Evolutionary conservation across 1,284 basidiomycete genomes (phyloP).

Genomic region (Singerocomus rubriflavus): DNA sequence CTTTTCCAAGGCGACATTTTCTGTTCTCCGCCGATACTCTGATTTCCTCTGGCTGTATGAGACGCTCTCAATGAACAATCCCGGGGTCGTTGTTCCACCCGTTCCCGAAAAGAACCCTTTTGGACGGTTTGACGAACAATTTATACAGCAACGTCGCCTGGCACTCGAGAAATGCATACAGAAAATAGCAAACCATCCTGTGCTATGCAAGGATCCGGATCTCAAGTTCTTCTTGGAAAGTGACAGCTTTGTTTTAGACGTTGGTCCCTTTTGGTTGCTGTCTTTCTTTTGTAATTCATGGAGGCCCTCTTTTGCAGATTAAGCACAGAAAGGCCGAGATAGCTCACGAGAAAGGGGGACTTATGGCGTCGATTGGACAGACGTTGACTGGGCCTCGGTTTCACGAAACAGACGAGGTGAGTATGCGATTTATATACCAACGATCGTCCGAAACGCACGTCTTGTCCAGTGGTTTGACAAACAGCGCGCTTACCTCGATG

Average conservation of each 20-base stretch:
- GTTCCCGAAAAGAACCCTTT: constrained; percentile 95
- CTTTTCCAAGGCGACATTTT: constrained; percentile 79
- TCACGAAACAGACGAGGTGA: constrained; percentile 88
- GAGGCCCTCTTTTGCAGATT: constrained; percentile 49
- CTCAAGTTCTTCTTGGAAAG: constrained; percentile 86
- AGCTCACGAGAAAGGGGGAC: constrained; percentile 69
- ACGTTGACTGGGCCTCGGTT: constrained; percentile 81
- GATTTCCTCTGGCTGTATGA: constrained; percentile 99
- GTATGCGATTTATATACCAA: constrained; percentile 10
- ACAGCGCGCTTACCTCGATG: constrained; percentile 83
- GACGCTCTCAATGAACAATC: constrained; percentile 86
- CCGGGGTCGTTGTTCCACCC: constrained; percentile 95
- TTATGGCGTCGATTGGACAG: constrained; percentile 79
- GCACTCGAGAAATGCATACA: constrained; percentile 88
- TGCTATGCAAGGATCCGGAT: constrained; percentile 81
- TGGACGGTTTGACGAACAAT: constrained; percentile 85
- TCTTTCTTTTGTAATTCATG: neutral
- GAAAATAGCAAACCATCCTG: constrained; percentile 86
- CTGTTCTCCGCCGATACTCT: constrained; percentile 91
- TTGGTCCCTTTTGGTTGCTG: constrained; percentile 36
- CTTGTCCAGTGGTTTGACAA: constrained; percentile 83
- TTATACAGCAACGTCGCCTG: constrained; percentile 79
- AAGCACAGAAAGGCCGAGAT: constrained; percentile 81
- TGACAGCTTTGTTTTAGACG: constrained; percentile 81
- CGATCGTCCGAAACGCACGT: neutral